A percentile compares a stretch with the other conserved stretches of the same genome.
These are phyloP conservation scores for Inga oerstediana DNA, from an alignment of 306 rosid genomes.

Conservation along the genomic window DNA sequence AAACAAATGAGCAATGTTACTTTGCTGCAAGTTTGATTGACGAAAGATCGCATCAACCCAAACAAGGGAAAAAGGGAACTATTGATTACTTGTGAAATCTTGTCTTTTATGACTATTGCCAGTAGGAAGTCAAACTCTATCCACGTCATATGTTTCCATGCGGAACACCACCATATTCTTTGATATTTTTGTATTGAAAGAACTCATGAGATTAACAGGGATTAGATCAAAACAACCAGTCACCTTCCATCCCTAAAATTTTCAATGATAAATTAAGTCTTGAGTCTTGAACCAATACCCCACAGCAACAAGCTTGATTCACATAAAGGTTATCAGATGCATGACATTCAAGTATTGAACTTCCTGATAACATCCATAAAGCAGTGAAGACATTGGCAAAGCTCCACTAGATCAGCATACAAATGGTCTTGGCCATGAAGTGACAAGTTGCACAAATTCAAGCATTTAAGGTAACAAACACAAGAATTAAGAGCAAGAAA, in stretches of 20 bases:
- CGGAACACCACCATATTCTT: neutral
- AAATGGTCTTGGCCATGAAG: neutral
- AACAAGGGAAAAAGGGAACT: neutral
- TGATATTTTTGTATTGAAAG: neutral
- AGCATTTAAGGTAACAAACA: neutral
- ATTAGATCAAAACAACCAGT: neutral
- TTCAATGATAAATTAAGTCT: neutral
- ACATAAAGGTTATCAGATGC: neutral
- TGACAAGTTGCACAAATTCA: slow-evolving; percentile 26
- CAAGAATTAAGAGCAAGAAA: neutral
- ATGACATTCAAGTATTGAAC: neutral
- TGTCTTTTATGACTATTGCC: neutral
- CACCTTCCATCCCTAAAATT: neutral
- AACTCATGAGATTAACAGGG: neutral
- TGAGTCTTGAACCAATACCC: neutral
- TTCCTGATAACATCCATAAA: neutral
- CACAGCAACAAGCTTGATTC: neutral
- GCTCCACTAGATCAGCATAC: slow-evolving; percentile 6
- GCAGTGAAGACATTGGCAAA: neutral
- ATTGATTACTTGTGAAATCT: neutral
- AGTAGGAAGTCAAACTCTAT: neutral
- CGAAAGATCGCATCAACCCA: neutral
- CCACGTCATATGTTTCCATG: neutral
- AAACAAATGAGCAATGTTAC: neutral
- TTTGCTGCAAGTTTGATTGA: neutral